Conservation (phyloP, 106 monocot genomes). For the Narthecium ossifragum region DNA sequence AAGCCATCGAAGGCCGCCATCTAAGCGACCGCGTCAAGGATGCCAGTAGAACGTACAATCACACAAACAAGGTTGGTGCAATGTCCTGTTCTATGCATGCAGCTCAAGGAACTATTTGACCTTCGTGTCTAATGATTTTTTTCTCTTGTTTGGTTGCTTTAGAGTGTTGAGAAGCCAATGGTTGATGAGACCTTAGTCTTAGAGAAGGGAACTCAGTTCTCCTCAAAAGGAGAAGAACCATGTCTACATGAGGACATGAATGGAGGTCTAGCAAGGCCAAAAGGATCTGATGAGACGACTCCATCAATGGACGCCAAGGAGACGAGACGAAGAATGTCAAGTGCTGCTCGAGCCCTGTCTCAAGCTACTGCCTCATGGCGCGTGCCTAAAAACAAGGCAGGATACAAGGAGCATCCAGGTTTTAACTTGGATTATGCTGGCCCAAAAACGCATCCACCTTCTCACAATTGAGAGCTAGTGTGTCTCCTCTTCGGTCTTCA, state of each 20-base stretch:
- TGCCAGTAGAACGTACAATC: neutral
- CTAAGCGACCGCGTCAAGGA: neutral
- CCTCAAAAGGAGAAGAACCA: too few species aligned
- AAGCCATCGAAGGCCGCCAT: conserved; percentile 7
- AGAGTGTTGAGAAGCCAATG: neutral
- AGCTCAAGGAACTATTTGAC: neutral
- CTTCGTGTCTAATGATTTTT: neutral
- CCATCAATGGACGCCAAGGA: neutral
- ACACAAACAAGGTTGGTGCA: conserved; percentile 20
- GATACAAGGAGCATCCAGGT: conserved; percentile 3
- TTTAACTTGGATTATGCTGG: conserved; percentile 27
- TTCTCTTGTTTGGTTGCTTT: neutral
- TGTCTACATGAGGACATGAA: too few species aligned
- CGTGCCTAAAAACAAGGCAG: conserved; percentile 1
- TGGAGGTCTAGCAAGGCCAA: neutral
- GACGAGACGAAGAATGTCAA: neutral
- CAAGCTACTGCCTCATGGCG: neutral
- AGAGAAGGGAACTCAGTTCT: too few species aligned
- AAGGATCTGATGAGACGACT: neutral
- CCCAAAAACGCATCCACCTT: conserved; percentile 30
- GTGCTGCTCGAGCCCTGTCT: neutral
- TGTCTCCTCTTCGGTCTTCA: neutral
- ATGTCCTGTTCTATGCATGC: neutral
- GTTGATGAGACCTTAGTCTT: too few species aligned
- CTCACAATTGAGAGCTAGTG: conserved; percentile 28